Evolutionary conservation across 768 basidiomycete genomes (phyloP).

Genomic region (Leccinum subtestaceum): DNA sequence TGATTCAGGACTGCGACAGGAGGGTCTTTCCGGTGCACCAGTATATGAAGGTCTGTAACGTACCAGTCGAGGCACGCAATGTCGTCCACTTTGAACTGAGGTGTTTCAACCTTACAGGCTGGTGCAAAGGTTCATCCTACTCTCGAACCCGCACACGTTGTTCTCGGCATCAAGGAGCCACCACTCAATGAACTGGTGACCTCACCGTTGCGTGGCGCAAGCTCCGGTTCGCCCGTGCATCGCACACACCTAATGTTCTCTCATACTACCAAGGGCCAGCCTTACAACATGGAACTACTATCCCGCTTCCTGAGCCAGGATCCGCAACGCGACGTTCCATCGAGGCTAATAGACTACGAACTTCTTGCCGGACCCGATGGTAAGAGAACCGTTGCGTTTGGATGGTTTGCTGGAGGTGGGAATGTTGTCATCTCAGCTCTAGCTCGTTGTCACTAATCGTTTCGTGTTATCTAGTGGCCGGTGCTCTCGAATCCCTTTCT

Average conservation of each 20-base stretch:
- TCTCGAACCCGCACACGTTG: constrained; percentile 65
- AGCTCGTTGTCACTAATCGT: not conserved
- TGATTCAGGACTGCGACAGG: constrained; percentile 73
- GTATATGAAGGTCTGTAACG: constrained; percentile 55
- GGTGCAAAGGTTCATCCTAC: constrained; percentile 64
- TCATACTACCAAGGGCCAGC: constrained; percentile 85
- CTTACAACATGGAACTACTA: constrained; percentile 80
- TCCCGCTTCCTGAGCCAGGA: constrained; percentile 52
- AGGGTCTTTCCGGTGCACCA: constrained; percentile 66
- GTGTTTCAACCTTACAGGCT: constrained; percentile 47
- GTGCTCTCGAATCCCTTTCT: constrained; percentile 76
- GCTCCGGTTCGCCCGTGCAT: constrained; percentile 27
- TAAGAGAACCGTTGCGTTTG: constrained; percentile 84
- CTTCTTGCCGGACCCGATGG: constrained; percentile 61
- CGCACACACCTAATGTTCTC: constrained; percentile 90
- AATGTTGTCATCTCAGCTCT: not conserved
- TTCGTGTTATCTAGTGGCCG: constrained; percentile 56
- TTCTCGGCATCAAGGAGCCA: constrained; percentile 89
- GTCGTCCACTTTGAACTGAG: not conserved
- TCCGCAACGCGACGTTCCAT: constrained; percentile 24
- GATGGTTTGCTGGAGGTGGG: constrained; percentile 88
- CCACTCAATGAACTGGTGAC: constrained; percentile 61
- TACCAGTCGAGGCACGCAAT: not conserved
- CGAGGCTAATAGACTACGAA: constrained; percentile 82
- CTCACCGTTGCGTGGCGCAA: constrained; percentile 21